A percentile compares a stretch with the other conserved stretches of the same genome.
Evolutionary conservation across 768 basidiomycete species (phyloP).

Genomic region (Leccinum rimulosum): DNA sequence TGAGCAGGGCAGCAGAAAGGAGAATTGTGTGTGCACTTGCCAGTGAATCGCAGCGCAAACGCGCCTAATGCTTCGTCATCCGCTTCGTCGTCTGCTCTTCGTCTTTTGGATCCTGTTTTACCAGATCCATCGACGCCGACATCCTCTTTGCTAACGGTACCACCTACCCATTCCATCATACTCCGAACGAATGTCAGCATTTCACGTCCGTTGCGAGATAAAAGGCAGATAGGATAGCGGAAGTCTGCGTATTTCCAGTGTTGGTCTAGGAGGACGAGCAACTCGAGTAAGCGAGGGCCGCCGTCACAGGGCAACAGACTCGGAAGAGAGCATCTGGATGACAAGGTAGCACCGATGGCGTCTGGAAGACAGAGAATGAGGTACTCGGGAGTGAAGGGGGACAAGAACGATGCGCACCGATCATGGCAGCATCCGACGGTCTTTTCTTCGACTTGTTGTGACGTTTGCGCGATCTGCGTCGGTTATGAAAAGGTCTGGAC

Average conservation of each 20-base stretch:
- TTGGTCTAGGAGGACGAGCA: constrained; percentile 94
- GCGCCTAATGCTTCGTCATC: constrained; percentile 86
- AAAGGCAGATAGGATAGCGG: constrained; percentile 88
- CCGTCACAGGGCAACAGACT: constrained; percentile 93
- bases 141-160: constrained; percentile 90
- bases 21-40: constrained; percentile 49
- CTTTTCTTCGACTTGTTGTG: constrained; percentile 86
- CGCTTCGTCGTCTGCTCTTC: constrained; percentile 63
- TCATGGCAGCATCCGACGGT: constrained; percentile 85
- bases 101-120: constrained; percentile 50
- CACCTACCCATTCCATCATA: constrained; percentile 99
- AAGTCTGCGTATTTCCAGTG: constrained; percentile 92
- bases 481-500: constrained; percentile 92
- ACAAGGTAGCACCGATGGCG: constrained; percentile 83
- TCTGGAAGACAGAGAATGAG: constrained; percentile 44
- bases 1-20: constrained; percentile 1
- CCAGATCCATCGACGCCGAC: constrained; percentile 74
- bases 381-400: background rate
- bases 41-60: constrained; percentile 84
- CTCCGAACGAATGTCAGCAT: constrained; percentile 92
- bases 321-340: constrained; percentile 75
- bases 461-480: constrained; percentile 86
- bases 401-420: constrained; percentile 50
- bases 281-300: constrained; percentile 90
- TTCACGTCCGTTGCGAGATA: constrained; percentile 87